Conservation (phyloP, 139 green algal species). For the Coccomyxa sp. region DNA sequence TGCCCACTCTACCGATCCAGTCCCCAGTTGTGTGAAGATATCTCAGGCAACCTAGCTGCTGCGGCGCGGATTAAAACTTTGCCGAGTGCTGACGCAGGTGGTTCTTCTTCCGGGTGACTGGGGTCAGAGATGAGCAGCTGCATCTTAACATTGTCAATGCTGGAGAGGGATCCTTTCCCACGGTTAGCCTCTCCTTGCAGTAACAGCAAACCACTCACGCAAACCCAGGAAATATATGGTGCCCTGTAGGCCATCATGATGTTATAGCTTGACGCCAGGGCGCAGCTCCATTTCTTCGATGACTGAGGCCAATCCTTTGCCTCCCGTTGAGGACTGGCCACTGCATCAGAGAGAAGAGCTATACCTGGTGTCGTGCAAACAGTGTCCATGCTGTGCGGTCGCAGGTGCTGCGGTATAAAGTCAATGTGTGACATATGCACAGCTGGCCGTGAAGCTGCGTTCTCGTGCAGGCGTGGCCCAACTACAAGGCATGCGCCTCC, state of each 20-base stretch:
- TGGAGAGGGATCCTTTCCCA: slow-evolving; percentile 42
- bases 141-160: slow-evolving; percentile 55
- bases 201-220: no score
- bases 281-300: background rate
- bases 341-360: background rate
- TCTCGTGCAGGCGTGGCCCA: slow-evolving; percentile 48
- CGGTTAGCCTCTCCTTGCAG: no score
- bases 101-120: slow-evolving; percentile 68
- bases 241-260: no score
- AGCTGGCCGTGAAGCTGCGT: slow-evolving; percentile 47
- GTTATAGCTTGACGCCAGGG: no score
- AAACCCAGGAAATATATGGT: no score
- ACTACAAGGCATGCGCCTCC: slow-evolving; percentile 55
- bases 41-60: no score
- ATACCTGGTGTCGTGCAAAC: no score
- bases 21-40: background rate
- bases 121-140: slow-evolving; percentile 25
- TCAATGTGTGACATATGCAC: slow-evolving; percentile 49
- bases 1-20: no score
- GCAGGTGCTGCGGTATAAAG: background rate
- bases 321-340: background rate
- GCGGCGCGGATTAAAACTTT: no score
- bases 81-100: slow-evolving; percentile 32
- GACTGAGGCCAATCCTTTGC: background rate
- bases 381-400: no score